Percentiles rank a stretch among this genome's conserved stretches.
Evolutionary conservation across 202 grass and related monocot species (phyloP).

Genomic region (Setaria viridis): DNA sequence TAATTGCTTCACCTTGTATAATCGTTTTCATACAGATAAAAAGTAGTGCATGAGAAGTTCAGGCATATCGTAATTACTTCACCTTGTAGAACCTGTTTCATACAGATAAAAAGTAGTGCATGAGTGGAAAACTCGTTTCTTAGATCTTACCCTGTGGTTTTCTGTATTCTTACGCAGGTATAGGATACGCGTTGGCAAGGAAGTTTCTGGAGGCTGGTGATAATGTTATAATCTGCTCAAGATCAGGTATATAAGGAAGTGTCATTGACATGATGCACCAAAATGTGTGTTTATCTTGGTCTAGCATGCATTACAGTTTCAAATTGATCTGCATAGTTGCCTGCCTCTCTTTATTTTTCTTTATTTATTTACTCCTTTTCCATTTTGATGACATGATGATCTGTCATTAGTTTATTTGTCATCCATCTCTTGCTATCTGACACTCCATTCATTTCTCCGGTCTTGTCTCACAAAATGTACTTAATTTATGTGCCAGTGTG

Average conservation of each 20-base stretch:
- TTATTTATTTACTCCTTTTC: neutral
- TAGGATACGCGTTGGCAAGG: conserved; percentile 85
- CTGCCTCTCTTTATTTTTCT: neutral
- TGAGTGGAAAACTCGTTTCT: neutral
- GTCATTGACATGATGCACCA: neutral
- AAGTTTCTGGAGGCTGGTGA: conserved; percentile 90
- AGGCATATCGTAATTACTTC: neutral
- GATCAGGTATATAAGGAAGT: conserved; percentile 62
- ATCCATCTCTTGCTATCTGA: conserved; percentile 14
- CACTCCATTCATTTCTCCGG: neutral
- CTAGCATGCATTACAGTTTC: conserved; percentile 2
- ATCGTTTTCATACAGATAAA: conserved; percentile 2
- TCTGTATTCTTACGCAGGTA: conserved; percentile 57
- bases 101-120: neutral
- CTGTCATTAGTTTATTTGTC: neutral
- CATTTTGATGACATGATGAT: conserved; percentile 1
- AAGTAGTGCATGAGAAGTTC: neutral
- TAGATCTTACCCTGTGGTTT: neutral
- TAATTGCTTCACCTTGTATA: neutral
- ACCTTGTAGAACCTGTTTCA: neutral
- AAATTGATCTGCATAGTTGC: conserved; percentile 15
- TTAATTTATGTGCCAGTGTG: neutral
- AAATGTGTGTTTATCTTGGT: neutral
- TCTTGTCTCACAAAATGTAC: neutral
- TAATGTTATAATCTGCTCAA: conserved; percentile 93